Evolutionary conservation across 306 rosid species (phyloP), one percentile per base, ranked within the genome.

Genomic region (Leucaena leucocephala): DNA sequence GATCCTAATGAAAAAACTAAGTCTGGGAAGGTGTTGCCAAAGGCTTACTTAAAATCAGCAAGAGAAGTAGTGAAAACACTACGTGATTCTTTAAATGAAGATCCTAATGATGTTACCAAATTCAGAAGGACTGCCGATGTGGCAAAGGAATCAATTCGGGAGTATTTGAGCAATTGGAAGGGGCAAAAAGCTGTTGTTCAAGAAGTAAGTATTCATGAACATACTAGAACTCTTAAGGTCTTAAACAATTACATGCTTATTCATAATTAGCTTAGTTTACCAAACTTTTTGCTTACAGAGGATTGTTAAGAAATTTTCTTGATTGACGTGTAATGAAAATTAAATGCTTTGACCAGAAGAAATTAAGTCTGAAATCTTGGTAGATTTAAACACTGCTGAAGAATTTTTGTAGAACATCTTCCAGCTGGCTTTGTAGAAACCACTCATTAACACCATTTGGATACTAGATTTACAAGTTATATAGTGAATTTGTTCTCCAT

Each of bases 121-220:
- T 95, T 95, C 38, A 85, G 98, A 81, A 63, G 99, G 8, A 91
- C 90, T n/a, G 99, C 99, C 21, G 98, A 95, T 65, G 90, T 91
- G 27, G 96, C 98, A 35, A 95, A 90, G 90, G 97, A 93, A 70
- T 88, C 98, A 0, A 95, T 95, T 71, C 89, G 96, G 17, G 96
- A 93, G 77, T 91, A 87, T 80, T 76, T 95, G 80, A 80, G 94
- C 86, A 90, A 71, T 66, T 95, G 99, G 99, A 82, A 86, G 82
- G 99, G 99, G 43, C 82, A 93, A 13, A 87, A 85, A 64, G 74
- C 74, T 35, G 84, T 93, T 76, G 83, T 61, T 72, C 86, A 85
- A 86, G 96, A 95, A 88, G 97, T 92, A 82, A 9, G 90, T 86
- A 70, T 48, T 68, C 68, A 33, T 69, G 38, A 59, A 50, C 36